Evolutionary conservation across 2,329 filamentous ascomycete genomes (phyloP), one percentile per base, ranked within the genome.

Genomic region (Aureobasidium sp.): DNA sequence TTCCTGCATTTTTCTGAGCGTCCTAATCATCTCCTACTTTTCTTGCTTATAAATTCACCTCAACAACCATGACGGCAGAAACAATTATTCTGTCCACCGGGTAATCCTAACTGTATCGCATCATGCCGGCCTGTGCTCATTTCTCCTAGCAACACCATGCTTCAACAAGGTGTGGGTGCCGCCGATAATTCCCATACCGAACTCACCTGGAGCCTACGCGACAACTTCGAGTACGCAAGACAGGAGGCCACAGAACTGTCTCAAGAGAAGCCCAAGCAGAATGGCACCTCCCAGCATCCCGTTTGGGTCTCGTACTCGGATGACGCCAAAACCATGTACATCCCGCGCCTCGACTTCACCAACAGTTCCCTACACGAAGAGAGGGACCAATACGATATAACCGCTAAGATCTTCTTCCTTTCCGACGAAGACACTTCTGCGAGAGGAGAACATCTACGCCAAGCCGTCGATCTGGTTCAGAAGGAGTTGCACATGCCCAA

Each of bases 361-460:
- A 77, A 82, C 34, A 85, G 84, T 4, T 88, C 88, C 0, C 79
- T 99, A 49, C 81, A 85, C 37, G 94, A 99, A 71, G 91, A 96
- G 67, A 81, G 88, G 30, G 80, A 83, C 63, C 86, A 91, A 67
- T 99, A 99, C 78, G 91, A 97, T 71, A 91, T 97, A 70, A 97
- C 93, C 0, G 87, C 94, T 64, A 99, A 99, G 76, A 77, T 99
- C 27, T 99, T 99, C 79, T 95, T 94, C 75, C 82, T 97, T 32
- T 88, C 91, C 3, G 84, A 83, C 21, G 68, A 66, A 25, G 64
- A 68, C 27, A 66, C 55, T 11, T 64, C 66, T 32, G 57, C 66
- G 9, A 85, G 93, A 63, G 83, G 83, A 66, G 78, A 80, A 60
- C 87, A 96, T 71, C 88, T 89, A 8, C 77, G 82, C 61, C 89